Base-by-base conservation (phyloP, 2,329 filamentous ascomycete species). In the Aureobasidium musti region DNA sequence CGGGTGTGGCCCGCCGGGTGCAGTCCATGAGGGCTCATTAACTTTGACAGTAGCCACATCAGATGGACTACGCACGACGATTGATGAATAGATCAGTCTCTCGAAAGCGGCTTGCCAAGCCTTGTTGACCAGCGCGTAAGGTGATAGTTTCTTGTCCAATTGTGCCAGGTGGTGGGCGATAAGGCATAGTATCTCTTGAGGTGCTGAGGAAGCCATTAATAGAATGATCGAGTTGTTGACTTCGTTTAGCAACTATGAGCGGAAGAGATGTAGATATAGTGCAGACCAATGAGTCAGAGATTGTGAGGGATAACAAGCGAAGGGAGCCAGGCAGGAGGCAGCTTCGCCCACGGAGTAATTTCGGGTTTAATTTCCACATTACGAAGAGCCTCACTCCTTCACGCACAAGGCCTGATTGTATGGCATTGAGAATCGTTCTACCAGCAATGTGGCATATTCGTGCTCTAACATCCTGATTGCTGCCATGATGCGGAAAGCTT, bases 61-160 rank as follows among this genome's bases (percentile, higher is more conserved):
- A 3, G 37, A 45, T 59, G 54, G 37, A 45, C 54, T 59, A 45
- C 19, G 54, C 14, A 59, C 37, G 54, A 43, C 37, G 26, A 59
- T n/a, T 30, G 54, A 30, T n/a, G 49, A 23, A 37, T 63, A 63
- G 33, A 63, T 39, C 8, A 37, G 11, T 56, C 11, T 39, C 21
- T 56, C 52, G 52, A 56, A 56, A 41, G 52, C 52, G 52, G 52
- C 52, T 35, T 56, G 52, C 52, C 52, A 56, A 41, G 33, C 39
- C 52, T 56, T 56, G 52, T 41, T 56, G n/a, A 56, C 52, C 11
- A 56, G 35, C 33, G 52, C n/a, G 33, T 56, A 56, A 41, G 33
- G 52, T 39, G n/a, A 56, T 26, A 56, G 35, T 17, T 56, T 56
- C 35, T 56, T 39, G 52, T 56, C 33, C 35, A 41, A 39, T 56